A percentile compares a stretch with the other conserved stretches of the same genome.
phyloP scores from a whole-genome alignment of 2,329 filamentous ascomycete species.

The Cryphonectria parasitica region DNA sequence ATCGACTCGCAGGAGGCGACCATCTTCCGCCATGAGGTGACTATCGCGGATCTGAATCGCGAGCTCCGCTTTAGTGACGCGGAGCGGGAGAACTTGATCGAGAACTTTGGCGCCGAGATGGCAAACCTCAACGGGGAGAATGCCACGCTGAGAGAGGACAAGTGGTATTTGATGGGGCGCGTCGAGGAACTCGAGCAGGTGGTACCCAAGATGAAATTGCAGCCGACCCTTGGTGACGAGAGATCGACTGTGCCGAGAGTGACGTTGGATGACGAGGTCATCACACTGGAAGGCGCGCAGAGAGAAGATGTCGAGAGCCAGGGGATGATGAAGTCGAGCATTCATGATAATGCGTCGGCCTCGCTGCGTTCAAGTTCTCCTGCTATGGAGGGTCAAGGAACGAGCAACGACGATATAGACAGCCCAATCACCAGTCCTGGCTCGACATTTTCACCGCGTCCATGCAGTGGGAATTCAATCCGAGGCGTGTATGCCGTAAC shows the following conservation, averaged over 20 bases:
- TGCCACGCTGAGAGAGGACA: constrained; percentile 18
- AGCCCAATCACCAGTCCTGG: constrained; percentile 2
- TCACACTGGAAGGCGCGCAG: not conserved
- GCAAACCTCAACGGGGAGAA: not conserved
- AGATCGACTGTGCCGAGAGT: not conserved
- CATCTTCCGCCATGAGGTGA: constrained; percentile 6
- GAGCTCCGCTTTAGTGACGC: constrained; percentile 18
- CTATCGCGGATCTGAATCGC: constrained; percentile 15
- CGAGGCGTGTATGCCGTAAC: not conserved
- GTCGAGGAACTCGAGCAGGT: constrained; percentile 20
- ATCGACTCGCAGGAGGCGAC: constrained; percentile 7
- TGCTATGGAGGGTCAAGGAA: not conserved
- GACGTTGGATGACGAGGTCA: not conserved
- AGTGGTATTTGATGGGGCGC: constrained; percentile 20
- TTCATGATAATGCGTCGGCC: not conserved
- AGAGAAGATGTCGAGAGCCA: not conserved
- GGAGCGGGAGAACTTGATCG: constrained; percentile 13
- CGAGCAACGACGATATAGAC: not conserved
- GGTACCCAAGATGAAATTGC: not conserved
- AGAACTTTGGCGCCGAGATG: constrained; percentile 20
- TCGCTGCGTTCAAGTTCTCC: not conserved
- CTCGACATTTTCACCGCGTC: not conserved
- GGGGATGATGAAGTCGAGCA: not conserved
- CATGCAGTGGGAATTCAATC: not conserved
- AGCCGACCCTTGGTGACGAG: not conserved